Evolutionary conservation across 768 basidiomycete species (phyloP).

Genomic region (Sporobolomyces pararoseus): DNA sequence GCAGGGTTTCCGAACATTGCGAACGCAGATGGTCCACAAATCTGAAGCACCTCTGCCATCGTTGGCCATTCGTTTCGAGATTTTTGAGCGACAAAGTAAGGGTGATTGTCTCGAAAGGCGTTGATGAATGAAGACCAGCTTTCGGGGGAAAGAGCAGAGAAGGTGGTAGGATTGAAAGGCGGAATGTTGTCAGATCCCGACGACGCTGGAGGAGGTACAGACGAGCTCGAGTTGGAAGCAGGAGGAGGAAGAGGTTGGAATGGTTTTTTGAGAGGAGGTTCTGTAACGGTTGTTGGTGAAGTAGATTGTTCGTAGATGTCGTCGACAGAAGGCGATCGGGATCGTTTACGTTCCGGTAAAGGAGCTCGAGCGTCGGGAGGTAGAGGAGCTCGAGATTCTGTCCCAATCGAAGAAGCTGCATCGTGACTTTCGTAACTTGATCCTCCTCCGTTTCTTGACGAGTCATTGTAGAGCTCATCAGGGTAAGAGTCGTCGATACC

Average conservation of each 20-base stretch:
- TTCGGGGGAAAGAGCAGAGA: conserved; percentile 67
- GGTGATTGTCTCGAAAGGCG: neutral
- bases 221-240: neutral
- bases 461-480: no score
- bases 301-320: neutral
- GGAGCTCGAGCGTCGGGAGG: neutral
- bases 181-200: neutral
- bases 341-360: neutral
- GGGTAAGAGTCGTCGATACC: neutral
- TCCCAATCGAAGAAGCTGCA: neutral
- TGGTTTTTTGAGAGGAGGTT: neutral
- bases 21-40: conserved; percentile 12
- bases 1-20: conserved; percentile 1
- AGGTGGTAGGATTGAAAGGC: conserved; percentile 53
- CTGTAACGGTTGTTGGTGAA: neutral
- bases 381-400: neutral
- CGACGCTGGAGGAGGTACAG: neutral
- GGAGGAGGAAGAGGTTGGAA: neutral
- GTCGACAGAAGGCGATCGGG: no score
- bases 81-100: conserved; percentile 14
- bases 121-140: conserved; percentile 71
- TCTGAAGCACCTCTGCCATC: conserved; percentile 21
- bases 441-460: neutral
- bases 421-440: neutral
- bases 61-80: conserved; percentile 19